phyloP scores from a whole-genome alignment of 176 grass and related monocot genomes.

The Metroxylon sagu region DNA sequence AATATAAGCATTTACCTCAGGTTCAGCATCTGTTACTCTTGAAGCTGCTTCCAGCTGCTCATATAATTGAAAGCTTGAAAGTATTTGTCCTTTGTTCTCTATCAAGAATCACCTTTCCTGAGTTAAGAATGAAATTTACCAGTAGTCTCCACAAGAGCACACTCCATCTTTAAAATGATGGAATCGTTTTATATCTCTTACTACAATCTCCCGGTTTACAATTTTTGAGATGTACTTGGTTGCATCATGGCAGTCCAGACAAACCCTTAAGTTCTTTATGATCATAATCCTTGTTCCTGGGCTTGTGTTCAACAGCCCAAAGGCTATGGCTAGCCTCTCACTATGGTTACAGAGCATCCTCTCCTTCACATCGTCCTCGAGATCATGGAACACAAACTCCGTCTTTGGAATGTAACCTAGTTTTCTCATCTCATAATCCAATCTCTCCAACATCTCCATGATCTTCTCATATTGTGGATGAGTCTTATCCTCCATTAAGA shows the following conservation, averaged over 20 bases:
- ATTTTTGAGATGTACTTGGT: constrained; percentile 44
- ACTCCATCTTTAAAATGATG: constrained; percentile 50
- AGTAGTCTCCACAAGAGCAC: constrained; percentile 54
- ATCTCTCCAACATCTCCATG: constrained; percentile 16
- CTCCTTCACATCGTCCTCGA: constrained; percentile 54
- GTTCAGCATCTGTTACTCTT: too few species aligned
- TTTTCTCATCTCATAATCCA: constrained; percentile 42
- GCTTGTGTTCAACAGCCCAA: constrained; percentile 41
- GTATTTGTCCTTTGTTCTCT: too few species aligned
- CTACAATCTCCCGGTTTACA: constrained; percentile 28
- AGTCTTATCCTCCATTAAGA: constrained; percentile 56
- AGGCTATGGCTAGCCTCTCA: constrained; percentile 52
- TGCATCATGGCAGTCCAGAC: constrained; percentile 41
- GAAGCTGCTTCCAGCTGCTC: too few species aligned
- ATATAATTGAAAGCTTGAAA: too few species aligned
- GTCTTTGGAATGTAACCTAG: constrained; percentile 47
- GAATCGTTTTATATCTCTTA: constrained; percentile 45
- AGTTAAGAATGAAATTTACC: constrained; percentile 23
- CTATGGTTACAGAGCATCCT: constrained; percentile 45
- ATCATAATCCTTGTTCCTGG: constrained; percentile 46
- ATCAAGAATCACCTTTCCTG: too few species aligned
- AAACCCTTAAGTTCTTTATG: constrained; percentile 60
- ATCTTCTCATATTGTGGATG: constrained; percentile 48
- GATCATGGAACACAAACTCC: constrained; percentile 54
- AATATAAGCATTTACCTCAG: too few species aligned